Evolutionary conservation across 108 stramenopile genomes (phyloP).

Genomic region (Mediolabrus comicus): DNA sequence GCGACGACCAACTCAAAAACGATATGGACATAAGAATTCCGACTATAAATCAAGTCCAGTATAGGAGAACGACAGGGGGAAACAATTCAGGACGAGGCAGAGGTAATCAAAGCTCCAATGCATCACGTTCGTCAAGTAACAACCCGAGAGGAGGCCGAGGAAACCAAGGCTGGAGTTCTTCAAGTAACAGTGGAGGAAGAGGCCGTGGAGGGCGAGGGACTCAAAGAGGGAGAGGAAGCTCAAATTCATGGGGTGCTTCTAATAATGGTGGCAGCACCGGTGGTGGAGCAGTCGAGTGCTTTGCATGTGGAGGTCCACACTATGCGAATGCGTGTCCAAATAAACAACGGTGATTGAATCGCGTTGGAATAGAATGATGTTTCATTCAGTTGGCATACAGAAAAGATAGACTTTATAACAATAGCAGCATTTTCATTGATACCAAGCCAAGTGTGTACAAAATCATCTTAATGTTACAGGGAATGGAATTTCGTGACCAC

Average conservation of each 20-base stretch:
- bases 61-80: slow-evolving; percentile 18
- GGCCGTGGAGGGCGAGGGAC: neutral
- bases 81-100: slow-evolving; percentile 6
- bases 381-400: neutral
- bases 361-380: neutral
- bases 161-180: neutral
- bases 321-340: slow-evolving; percentile 62
- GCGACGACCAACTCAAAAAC: slow-evolving; percentile 66
- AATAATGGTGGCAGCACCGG: slow-evolving; percentile 19
- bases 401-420: neutral
- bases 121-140: neutral
- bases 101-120: neutral
- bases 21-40: slow-evolving; percentile 72
- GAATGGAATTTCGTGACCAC: neutral
- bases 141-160: neutral
- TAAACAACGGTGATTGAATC: slow-evolving; percentile 7
- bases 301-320: slow-evolving; percentile 52
- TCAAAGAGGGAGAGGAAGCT: slow-evolving; percentile 10
- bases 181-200: slow-evolving; percentile 2
- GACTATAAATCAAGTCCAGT: slow-evolving; percentile 58
- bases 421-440: neutral
- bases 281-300: slow-evolving; percentile 34
- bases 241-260: slow-evolving; percentile 26
- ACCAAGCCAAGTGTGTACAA: no score
- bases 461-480: neutral